phyloP scores from a whole-genome alignment of 2,329 filamentous ascomycete genomes.

The Ophidiomyces ophidiicola region DNA sequence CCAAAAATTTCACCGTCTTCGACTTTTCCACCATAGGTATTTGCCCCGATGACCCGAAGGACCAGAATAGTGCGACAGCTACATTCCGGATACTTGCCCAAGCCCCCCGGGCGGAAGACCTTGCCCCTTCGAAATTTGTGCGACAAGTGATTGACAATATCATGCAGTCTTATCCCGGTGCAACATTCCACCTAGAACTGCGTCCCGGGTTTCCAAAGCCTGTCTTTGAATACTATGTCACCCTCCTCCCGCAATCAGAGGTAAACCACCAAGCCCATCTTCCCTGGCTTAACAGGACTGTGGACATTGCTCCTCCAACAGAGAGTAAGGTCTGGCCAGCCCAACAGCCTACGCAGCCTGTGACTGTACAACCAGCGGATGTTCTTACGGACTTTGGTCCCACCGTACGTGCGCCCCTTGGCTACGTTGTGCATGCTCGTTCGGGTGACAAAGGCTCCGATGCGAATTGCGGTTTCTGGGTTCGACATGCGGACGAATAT shows the following conservation, averaged over 20 bases:
- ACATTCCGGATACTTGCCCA: slow-evolving; percentile 36
- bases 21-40: slow-evolving; percentile 25
- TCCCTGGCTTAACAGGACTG: slow-evolving; percentile 15
- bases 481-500: slow-evolving; percentile 22
- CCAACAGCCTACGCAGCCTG: slow-evolving; percentile 18
- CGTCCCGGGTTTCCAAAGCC: slow-evolving; percentile 27
- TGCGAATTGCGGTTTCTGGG: slow-evolving; percentile 29
- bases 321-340: slow-evolving; percentile 18
- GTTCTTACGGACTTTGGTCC: slow-evolving; percentile 19
- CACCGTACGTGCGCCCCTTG: slow-evolving; percentile 22
- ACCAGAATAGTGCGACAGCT: slow-evolving; percentile 34
- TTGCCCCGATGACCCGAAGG: slow-evolving; percentile 23
- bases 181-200: slow-evolving; percentile 26
- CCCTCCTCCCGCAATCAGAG: slow-evolving; percentile 19
- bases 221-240: slow-evolving; percentile 24
- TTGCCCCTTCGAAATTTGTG: slow-evolving; percentile 25
- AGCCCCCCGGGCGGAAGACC: slow-evolving; percentile 30
- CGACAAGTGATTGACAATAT: slow-evolving; percentile 29
- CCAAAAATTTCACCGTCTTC: slow-evolving; percentile 23
- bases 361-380: slow-evolving; percentile 11
- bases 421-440: slow-evolving; percentile 25
- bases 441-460: slow-evolving; percentile 28
- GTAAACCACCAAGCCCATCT: slow-evolving; percentile 23
- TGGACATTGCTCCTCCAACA: slow-evolving; percentile 18
- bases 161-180: slow-evolving; percentile 32